Conservation (phyloP, 2,329 filamentous ascomycete species). For the Elsinoe necatrix region DNA sequence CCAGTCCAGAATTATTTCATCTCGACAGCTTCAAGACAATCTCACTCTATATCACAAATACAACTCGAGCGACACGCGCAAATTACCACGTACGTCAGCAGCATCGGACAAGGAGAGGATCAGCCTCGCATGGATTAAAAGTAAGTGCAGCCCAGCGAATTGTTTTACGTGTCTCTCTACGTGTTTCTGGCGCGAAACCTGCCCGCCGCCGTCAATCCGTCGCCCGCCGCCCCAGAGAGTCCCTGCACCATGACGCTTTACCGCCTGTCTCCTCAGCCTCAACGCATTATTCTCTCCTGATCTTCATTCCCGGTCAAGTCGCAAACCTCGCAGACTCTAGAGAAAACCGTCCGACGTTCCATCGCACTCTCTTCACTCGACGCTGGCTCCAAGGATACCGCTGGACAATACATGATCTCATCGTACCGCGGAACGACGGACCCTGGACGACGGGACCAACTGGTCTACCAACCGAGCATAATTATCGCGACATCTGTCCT, state of each 20-base stretch:
- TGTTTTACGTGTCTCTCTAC: constrained; percentile 11
- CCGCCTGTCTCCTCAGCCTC: constrained; percentile 16
- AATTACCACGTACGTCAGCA: neutral
- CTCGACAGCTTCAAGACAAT: neutral
- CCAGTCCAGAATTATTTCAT: neutral
- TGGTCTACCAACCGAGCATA: neutral
- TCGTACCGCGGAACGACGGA: constrained; percentile 13
- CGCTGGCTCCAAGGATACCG: neutral
- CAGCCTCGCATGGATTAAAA: constrained; percentile 1
- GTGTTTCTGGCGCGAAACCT: constrained; percentile 4
- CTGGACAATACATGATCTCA: constrained; percentile 14
- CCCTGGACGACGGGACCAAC: constrained; percentile 11
- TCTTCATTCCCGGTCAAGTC: neutral
- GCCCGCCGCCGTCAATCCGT: neutral
- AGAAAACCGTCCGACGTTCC: neutral
- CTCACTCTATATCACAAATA: neutral
- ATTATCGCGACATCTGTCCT: neutral
- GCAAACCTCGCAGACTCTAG: neutral
- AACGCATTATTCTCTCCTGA: constrained; percentile 9
- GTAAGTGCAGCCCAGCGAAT: constrained; percentile 9
- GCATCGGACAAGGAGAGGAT: neutral
- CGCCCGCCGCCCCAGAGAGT: neutral
- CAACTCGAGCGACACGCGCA: neutral
- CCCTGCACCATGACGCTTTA: constrained; percentile 15
- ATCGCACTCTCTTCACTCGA: neutral